These are phyloP conservation scores for Amauroascus verrucosus DNA, from an alignment of 2,329 filamentous ascomycete species.

Conservation along the genomic window DNA sequence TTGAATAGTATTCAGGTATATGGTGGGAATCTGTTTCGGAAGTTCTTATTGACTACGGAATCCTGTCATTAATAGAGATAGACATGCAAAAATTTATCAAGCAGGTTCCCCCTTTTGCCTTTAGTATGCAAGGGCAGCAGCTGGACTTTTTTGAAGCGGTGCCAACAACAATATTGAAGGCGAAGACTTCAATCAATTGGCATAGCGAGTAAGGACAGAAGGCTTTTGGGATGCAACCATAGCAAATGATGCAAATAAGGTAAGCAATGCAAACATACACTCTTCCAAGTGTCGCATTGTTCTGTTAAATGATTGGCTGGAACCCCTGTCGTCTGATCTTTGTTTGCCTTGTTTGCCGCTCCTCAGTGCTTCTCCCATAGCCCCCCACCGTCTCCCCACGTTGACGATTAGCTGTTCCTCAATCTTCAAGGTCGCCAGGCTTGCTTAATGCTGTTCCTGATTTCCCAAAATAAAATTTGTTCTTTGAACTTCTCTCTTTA, in stretches of 20 bases:
- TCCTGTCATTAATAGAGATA: too few relatives aligned
- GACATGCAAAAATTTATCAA: too few relatives aligned
- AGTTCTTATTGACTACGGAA: too few relatives aligned
- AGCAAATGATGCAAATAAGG: not conserved
- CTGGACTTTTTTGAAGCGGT: too few relatives aligned
- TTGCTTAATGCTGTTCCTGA: conserved; percentile 8
- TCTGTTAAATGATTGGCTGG: not conserved
- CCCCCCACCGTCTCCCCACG: conserved; percentile 9
- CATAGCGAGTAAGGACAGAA: too few relatives aligned
- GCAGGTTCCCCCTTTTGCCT: too few relatives aligned
- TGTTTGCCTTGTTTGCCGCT: conserved; percentile 9
- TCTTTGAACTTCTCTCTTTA: not conserved
- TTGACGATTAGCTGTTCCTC: conserved; percentile 4
- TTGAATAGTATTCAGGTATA: too few relatives aligned
- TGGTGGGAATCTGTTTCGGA: too few relatives aligned
- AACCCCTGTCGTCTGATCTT: conserved; percentile 7
- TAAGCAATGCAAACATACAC: not conserved
- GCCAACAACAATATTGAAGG: too few relatives aligned
- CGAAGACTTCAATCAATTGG: too few relatives aligned
- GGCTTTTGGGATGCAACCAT: too few relatives aligned
- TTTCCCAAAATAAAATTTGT: not conserved
- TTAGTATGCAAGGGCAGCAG: too few relatives aligned
- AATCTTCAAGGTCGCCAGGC: conserved; percentile 6
- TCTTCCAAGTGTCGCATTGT: conserved; percentile 1
- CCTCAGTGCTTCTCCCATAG: not conserved